Evolutionary conservation across 2,329 filamentous ascomycete species (phyloP).

Genomic region (Fusarium pininemorale): DNA sequence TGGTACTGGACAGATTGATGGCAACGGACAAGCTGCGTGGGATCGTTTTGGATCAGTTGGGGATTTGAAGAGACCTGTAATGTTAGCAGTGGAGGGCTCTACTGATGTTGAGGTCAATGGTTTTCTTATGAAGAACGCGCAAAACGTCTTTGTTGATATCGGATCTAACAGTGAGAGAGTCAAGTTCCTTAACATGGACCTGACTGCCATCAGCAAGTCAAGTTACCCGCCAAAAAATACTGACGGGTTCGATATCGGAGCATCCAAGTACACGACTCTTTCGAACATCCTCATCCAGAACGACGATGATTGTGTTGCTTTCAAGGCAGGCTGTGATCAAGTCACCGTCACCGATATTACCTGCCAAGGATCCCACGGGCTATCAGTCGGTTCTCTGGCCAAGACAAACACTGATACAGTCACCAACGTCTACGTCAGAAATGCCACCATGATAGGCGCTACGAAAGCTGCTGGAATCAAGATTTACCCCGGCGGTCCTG

Average conservation of each 20-base stretch:
- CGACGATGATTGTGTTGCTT: background rate
- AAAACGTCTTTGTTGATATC: background rate
- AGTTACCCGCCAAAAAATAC: background rate
- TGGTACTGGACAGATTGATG: background rate
- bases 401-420: background rate
- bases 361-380: background rate
- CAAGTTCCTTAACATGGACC: background rate
- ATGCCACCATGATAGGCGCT: background rate
- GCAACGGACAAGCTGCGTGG: background rate
- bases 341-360: background rate
- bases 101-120: background rate
- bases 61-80: rapidly evolving
- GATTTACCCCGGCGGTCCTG: background rate
- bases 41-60: background rate
- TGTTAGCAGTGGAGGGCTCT: background rate
- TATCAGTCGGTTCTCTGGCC: background rate
- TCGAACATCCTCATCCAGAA: background rate
- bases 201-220: background rate
- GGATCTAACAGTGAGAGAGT: background rate
- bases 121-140: background rate
- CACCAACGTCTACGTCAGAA: background rate
- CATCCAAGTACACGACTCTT: background rate
- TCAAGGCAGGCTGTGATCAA: background rate
- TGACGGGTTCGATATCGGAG: background rate
- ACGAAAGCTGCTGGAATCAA: background rate